Evolutionary conservation across 495 filamentous ascomycete genomes (phyloP).

Genomic region (Peziza echinospora): DNA sequence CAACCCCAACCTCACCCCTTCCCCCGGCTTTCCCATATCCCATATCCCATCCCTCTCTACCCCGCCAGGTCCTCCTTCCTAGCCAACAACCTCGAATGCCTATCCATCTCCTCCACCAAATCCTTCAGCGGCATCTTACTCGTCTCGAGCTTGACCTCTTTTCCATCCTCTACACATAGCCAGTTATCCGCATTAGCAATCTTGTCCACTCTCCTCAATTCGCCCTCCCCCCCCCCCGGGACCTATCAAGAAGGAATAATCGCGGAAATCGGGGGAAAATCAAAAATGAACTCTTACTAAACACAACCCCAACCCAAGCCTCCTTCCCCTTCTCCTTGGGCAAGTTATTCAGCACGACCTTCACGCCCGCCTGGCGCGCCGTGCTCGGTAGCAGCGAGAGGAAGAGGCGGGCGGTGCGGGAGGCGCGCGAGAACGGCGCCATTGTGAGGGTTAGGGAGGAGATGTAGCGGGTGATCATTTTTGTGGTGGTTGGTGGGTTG

Average conservation of each 20-base stretch:
- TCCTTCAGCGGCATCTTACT: slow-evolving; percentile 68
- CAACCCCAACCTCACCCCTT: not conserved
- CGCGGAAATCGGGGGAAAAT: slow-evolving; percentile 1
- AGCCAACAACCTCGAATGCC: slow-evolving; percentile 60
- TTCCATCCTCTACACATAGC: slow-evolving; percentile 53
- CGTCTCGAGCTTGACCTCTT: slow-evolving; percentile 45
- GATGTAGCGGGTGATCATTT: slow-evolving; percentile 77
- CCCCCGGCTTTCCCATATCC: not conserved
- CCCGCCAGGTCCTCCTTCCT: slow-evolving; percentile 61
- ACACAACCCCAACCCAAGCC: slow-evolving; percentile 50
- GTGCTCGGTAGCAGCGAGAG: slow-evolving; percentile 68
- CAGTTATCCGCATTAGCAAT: not conserved
- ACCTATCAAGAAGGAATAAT: too few species aligned
- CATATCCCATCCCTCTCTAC: slow-evolving; percentile 14
- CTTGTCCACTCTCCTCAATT: not conserved
- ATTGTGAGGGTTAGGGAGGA: slow-evolving; percentile 63
- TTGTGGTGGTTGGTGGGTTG: slow-evolving; percentile 12
- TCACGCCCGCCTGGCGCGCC: slow-evolving; percentile 40
- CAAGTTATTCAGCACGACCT: slow-evolving; percentile 41
- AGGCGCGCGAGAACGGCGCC: slow-evolving; percentile 66
- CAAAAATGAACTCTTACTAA: slow-evolving; percentile 38
- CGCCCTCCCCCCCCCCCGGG: slow-evolving; percentile 1
- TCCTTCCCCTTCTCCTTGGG: slow-evolving; percentile 23
- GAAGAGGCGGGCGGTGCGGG: slow-evolving; percentile 66
- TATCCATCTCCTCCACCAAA: slow-evolving; percentile 68